Conservation (phyloP, 192 early-diverging fungal species). For the Backusella mclennaniae region DNA sequence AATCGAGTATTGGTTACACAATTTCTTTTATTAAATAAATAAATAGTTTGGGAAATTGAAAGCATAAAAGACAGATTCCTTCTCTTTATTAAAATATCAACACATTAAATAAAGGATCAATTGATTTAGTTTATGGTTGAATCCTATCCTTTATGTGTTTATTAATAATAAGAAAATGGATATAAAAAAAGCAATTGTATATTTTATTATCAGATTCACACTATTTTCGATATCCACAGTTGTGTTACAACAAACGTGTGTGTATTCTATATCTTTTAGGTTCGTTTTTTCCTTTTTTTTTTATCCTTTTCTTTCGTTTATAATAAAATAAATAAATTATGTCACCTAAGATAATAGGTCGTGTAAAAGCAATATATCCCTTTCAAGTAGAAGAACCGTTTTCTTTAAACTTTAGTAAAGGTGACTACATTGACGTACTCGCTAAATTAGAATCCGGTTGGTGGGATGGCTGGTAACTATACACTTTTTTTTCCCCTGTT, state of each 20-base stretch:
- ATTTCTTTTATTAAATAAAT: neutral
- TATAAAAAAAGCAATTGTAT: too few relatives aligned
- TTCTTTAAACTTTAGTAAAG: constrained; percentile 10
- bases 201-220: neutral
- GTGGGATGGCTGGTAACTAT: constrained; percentile 25
- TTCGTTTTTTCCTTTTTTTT: neutral
- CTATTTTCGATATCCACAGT: neutral
- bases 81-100: too few relatives aligned
- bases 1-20: neutral
- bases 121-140: too few relatives aligned
- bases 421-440: constrained; percentile 16
- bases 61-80: neutral
- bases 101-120: too few relatives aligned
- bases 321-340: neutral
- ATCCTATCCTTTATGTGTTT: too few relatives aligned
- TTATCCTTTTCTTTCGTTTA: neutral
- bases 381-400: constrained; percentile 1
- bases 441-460: constrained; percentile 23
- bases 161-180: too few relatives aligned
- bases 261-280: neutral
- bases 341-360: constrained; percentile 11
- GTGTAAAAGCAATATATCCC: constrained; percentile 15
- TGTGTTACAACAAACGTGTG: neutral
- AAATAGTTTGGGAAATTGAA: neutral
- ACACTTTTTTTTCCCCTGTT: neutral